Evolutionary conservation across 192 early-diverging fungal genomes (phyloP), one percentile per base, ranked within the genome.

Genomic region (Phlyctochytrium planicorne): DNA sequence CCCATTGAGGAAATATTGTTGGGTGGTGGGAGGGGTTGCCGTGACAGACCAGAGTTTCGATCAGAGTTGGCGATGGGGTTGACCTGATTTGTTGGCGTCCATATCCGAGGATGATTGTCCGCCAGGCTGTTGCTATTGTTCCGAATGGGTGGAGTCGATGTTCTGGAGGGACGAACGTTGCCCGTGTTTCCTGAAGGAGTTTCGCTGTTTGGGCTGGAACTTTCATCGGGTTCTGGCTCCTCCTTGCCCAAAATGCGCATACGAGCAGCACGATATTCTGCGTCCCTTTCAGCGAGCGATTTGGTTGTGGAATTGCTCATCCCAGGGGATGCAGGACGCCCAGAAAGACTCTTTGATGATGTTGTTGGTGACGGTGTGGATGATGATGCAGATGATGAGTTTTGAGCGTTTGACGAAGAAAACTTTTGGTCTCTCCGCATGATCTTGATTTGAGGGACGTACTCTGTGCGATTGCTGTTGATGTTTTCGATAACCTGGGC

Each of bases 171-270:
- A 10, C 55, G 55, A 14, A 25, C 25, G n/a, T n/a, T n/a, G 10
- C 20, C 55, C 6, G 10, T 6, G 55, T 57, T 57, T 57, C 14
- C 10, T 25, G 55, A 10, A 57, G 12, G 10, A 10, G 55, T 57
- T 6, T 29, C 20, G 27, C 14, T 25, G 6, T 29, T 14, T 14
- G 55, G 12, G 25, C 27, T 57, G 6, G 20, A 10, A 12, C 14
- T 25, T 4, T 69, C 60, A 4, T 64, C 56, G 2, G 20, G 23
- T 14, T 61, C 34, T 3, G 20, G 31, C 59, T 68, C 31, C 23
- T 32, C 67, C 3, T 33, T 71, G 53, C 63, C 63, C 16, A 71
- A 59, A 34, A 71, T 71, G 32, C 62, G 61, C n/a, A 29, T 69
- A 3, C 63, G 47, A 2, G 56, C 69, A 3, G 40, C 69, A 34